A percentile compares a stretch with the other conserved stretches of the same genome.
phyloP scores from a whole-genome alignment of 2,329 filamentous ascomycete species.

The Lojkania enalia region DNA sequence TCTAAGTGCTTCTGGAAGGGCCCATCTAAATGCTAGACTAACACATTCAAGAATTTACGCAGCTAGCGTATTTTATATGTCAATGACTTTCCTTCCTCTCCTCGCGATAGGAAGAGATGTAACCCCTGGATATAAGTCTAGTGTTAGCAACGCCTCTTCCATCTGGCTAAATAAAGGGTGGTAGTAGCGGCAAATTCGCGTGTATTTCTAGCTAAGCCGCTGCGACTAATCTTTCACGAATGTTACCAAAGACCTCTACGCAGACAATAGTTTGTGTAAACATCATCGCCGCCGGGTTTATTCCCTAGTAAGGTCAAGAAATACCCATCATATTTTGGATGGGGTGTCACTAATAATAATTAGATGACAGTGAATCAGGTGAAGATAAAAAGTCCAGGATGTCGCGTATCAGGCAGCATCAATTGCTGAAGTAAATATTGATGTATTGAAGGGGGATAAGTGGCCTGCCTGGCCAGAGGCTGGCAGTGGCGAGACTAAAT shows the following conservation, averaged over 20 bases:
- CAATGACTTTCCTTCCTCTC: conserved; percentile 58
- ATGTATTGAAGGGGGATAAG: no score
- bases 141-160: conserved; percentile 59
- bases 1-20: conserved; percentile 56
- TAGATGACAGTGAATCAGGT: conserved; percentile 55
- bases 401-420: no score
- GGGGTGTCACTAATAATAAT: conserved; percentile 38
- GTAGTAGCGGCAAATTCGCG: conserved; percentile 55
- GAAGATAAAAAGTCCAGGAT: conserved; percentile 54
- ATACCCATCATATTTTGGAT: no score
- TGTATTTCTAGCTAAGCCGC: conserved; percentile 58
- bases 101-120: conserved; percentile 53
- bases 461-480: no score
- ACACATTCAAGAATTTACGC: conserved; percentile 59
- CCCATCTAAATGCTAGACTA: conserved; percentile 51
- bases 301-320: conserved; percentile 46
- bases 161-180: conserved; percentile 57
- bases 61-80: conserved; percentile 56
- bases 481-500: no score
- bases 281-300: conserved; percentile 49
- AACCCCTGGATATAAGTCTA: conserved; percentile 54
- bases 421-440: no score
- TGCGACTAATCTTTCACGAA: conserved; percentile 50
- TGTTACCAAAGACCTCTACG: conserved; percentile 51
- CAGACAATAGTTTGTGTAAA: conserved; percentile 50